Base-by-base conservation (phyloP, 176 grass and related monocot genomes). In the Thinopyrum elongatum region DNA sequence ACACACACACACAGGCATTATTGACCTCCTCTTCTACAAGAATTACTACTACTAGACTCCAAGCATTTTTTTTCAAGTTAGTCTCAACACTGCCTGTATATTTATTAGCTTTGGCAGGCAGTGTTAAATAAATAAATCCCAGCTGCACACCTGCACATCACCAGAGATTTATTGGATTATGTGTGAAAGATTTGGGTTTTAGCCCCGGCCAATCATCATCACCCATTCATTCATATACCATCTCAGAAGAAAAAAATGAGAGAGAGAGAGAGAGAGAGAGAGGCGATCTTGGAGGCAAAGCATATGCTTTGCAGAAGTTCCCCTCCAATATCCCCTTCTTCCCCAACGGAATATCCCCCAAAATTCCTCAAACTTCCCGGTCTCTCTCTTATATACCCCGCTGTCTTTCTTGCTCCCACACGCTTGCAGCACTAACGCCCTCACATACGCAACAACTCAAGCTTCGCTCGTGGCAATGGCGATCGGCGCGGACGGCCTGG, bases 271-370 rank as follows among this genome's bases (percentile, higher is more conserved):
- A 23, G 41, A 11, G 4, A 2, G 34, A 14, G 39, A 80, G 66
- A 6, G n/a, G 55, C 84, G 33, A 77, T 83, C 70, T 89, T 29
- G 36, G 15, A 49, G 62, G 31, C 22, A 79, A 42, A 26, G 85
- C 81, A 87, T 91, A 91, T 87, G 67, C 89, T 62, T 66, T 44
- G 11, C 85, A n/a, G n/a, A 62, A 84, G 85, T 80, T 84, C 89
- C 89, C 80, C 85, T 90, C 85, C 68, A 6, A 34, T 34, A 4
- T 84, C 83, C 89, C 58, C 59, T 23, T 74, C 9, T 14, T n/a
- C 35, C 25, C 68, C 21, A 0, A 63, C 11, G 89, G 89, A 91
- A 91, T 88, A 91, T 91, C 85, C 89, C 41, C n/a, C n/a, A n/a
- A n/a, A n/a, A n/a, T n/a, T n/a, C n/a, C n/a, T n/a, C n/a, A n/a